Evolutionary conservation across 768 basidiomycete genomes (phyloP), one percentile per base, ranked within the genome.

Genomic region (Auricularia sp.): DNA sequence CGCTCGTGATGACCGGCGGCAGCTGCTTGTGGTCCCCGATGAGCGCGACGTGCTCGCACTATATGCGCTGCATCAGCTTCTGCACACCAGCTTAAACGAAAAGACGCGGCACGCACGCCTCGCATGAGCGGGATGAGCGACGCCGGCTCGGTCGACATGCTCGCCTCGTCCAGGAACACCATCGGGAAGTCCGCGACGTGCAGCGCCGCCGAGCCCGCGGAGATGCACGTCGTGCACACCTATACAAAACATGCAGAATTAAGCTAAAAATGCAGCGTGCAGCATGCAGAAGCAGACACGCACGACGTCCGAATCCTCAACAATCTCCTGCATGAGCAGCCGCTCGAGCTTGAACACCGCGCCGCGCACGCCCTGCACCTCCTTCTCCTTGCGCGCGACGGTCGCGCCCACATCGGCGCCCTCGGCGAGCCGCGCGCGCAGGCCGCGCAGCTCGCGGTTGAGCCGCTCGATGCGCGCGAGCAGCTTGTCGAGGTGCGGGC

Each of bases 21-120:
- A 98, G 80, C 72, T 98, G 94, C 71, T 96, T 96, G 75, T 98
- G 94, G 75, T 98, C 94, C n/a, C 94, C 94, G 69, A 98, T 95
- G 58, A 98, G 83, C 1, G 92, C 84, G 36, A 92, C 80, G 69
- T 97, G 94, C 62, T 78, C 81, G 7, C 87, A 87, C 92, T 94
- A 51, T 12, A 70, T 23, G 60, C 54, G 66, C 29, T 34, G 14
- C 10, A 62, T 66, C 60, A 67, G 67, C 65, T 12, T 43, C 64
- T 66, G 67, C 69, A 62, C 62, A 36, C 66, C 62, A 33, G 39
- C 36, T 43, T 18, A 36, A 35, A 67, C 61, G 59, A 62, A 67
- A 35, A 66, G 33, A n/a, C 29, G 65, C 29, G 29, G 29, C 65
- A 84, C 90, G 64, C 77, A 93, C 91, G 10, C 94, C 94, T 83